Conservation (phyloP, 1,284 basidiomycete species). For the Trametes sp. region DNA sequence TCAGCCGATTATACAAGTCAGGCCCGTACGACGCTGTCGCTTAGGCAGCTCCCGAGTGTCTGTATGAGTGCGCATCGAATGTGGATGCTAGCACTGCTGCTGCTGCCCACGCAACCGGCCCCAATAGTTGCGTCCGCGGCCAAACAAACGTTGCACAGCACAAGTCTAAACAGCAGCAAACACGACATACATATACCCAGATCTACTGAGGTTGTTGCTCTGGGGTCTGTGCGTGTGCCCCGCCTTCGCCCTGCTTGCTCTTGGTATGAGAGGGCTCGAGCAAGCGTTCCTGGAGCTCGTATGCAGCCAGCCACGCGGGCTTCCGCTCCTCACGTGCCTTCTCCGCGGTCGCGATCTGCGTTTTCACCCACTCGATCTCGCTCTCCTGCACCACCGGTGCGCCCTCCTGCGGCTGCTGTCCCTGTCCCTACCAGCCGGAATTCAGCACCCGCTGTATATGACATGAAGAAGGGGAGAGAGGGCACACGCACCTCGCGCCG, state of each 20-base stretch:
- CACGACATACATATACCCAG: not conserved
- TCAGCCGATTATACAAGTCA: too few species aligned
- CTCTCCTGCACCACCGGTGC: not conserved
- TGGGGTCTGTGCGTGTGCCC: not conserved
- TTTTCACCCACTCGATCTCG: conserved; percentile 10
- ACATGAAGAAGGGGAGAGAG: too few species aligned
- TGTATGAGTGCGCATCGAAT: too few species aligned
- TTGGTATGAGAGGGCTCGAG: not conserved
- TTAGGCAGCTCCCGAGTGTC: too few species aligned
- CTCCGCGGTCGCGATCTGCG: conserved; percentile 19
- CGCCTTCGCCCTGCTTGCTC: not conserved
- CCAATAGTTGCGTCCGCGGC: too few species aligned
- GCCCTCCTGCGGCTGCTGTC: not conserved
- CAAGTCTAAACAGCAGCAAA: too few species aligned
- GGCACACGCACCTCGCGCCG: conserved; percentile 16
- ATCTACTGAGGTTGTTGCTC: not conserved
- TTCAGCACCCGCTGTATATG: too few species aligned
- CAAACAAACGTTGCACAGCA: too few species aligned
- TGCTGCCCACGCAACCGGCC: too few species aligned
- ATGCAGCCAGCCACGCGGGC: conserved; percentile 34
- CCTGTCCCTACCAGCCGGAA: not conserved
- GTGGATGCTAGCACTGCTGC: too few species aligned
- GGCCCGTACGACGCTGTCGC: too few species aligned
- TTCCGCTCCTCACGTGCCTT: conserved; percentile 26
- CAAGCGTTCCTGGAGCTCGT: conserved; percentile 30